phyloP scores from a whole-genome alignment of 2,329 filamentous ascomycete genomes.

The Aspergillus aculeatus region DNA sequence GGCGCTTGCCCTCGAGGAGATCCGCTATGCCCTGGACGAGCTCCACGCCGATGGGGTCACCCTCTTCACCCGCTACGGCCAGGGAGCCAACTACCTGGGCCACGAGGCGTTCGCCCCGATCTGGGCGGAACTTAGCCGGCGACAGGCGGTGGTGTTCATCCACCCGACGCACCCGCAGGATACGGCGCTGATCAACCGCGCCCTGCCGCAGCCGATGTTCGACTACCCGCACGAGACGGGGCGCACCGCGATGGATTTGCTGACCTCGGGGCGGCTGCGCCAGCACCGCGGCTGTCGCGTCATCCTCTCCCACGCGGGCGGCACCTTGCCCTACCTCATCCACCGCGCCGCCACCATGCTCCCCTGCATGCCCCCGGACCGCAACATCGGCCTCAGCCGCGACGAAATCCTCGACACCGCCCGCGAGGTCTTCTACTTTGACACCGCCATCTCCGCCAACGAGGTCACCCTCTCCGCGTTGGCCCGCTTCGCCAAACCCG shows the following conservation, averaged over 20 bases:
- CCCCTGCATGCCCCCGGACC: not conserved
- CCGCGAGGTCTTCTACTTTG: too few relatives aligned
- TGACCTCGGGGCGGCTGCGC: constrained; percentile 33
- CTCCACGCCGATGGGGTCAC: constrained; percentile 44
- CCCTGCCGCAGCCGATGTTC: constrained; percentile 41
- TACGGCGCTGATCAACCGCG: constrained; percentile 30
- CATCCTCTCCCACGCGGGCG: constrained; percentile 51
- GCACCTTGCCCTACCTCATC: constrained; percentile 46
- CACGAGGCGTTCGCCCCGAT: constrained; percentile 38
- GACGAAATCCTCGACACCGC: too few relatives aligned
- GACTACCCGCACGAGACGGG: constrained; percentile 51
- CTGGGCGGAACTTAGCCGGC: constrained; percentile 46
- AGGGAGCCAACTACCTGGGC: constrained; percentile 48
- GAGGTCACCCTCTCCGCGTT: too few relatives aligned
- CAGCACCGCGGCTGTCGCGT: constrained; percentile 42
- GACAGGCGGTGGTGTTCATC: constrained; percentile 41
- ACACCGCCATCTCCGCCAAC: too few relatives aligned
- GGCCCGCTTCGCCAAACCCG: too few relatives aligned
- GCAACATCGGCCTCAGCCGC: too few relatives aligned
- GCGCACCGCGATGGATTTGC: constrained; percentile 45
- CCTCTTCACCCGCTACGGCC: constrained; percentile 49
- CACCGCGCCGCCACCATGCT: constrained; percentile 28
- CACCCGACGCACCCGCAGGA: constrained; percentile 47
- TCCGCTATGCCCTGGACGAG: constrained; percentile 7
- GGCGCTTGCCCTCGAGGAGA: constrained; percentile 6